Evolutionary conservation across 208 protist species (phyloP).

Genomic region (Leishmania guyanensis): DNA sequence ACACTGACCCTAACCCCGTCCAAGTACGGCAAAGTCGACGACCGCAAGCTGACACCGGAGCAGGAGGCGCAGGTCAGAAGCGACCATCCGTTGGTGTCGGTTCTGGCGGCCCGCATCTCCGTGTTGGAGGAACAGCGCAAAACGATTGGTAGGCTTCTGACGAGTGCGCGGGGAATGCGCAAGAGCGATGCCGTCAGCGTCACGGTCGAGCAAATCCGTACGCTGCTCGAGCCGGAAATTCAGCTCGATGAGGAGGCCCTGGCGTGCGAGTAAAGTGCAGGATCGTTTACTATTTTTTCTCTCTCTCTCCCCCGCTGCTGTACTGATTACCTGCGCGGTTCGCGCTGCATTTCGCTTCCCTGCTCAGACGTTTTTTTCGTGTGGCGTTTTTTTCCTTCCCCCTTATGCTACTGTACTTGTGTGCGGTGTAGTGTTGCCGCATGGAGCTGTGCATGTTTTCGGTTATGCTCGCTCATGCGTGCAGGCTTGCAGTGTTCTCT

Average conservation of each 20-base stretch:
- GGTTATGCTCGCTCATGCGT: background rate
- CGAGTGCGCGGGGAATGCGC: constrained; percentile 12
- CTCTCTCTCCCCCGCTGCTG: background rate
- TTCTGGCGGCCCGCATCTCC: constrained; percentile 47
- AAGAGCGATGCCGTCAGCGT: constrained; percentile 19
- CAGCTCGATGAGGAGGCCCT: constrained; percentile 28
- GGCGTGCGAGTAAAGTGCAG: background rate
- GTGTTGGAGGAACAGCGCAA: constrained; percentile 44
- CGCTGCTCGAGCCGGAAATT: constrained; percentile 26
- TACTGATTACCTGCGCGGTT: background rate
- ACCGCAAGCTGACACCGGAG: constrained; percentile 21
- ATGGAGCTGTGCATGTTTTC: background rate
- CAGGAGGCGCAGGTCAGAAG: constrained; percentile 32
- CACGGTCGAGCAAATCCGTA: constrained; percentile 24
- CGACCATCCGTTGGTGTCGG: constrained; percentile 39
- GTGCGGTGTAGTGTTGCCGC: background rate
- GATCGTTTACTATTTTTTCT: background rate
- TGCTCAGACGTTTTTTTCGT: background rate
- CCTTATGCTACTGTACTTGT: background rate
- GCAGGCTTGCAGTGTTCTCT: background rate
- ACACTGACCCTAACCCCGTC: constrained; percentile 13
- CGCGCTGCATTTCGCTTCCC: background rate
- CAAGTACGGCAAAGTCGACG: constrained; percentile 17
- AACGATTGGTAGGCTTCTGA: constrained; percentile 36
- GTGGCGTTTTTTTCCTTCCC: background rate